These are phyloP conservation scores for Cutaneotrichosporon sp. DNA, from an alignment of 1,284 basidiomycete genomes.

Conservation along the genomic window DNA sequence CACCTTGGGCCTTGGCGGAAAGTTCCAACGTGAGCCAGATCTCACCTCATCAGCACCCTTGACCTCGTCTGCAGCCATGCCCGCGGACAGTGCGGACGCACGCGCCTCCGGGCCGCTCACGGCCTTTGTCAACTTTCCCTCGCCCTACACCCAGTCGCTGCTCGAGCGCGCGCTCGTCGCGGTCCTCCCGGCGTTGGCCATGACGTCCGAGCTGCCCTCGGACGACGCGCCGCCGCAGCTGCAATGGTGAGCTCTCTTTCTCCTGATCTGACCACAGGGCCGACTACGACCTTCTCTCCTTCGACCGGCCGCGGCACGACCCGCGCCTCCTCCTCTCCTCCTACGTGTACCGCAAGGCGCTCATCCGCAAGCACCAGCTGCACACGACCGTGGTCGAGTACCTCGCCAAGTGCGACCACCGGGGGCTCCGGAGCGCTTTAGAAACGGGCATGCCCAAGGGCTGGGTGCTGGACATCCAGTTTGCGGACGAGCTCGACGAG, in stretches of 20 bases:
- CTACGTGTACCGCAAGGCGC: slow-evolving; percentile 86
- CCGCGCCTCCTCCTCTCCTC: slow-evolving; percentile 69
- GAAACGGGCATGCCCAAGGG: slow-evolving; percentile 68
- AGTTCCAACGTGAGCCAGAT: no score
- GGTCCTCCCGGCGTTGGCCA: slow-evolving; percentile 37
- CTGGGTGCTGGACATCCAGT: slow-evolving; percentile 86
- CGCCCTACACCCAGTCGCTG: slow-evolving; percentile 72
- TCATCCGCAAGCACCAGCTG: slow-evolving; percentile 94
- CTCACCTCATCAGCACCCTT: neutral
- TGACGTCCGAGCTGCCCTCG: slow-evolving; percentile 34
- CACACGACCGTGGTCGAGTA: slow-evolving; percentile 75
- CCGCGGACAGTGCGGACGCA: neutral
- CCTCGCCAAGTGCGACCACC: slow-evolving; percentile 64
- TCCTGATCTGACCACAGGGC: slow-evolving; percentile 43
- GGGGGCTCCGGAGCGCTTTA: slow-evolving; percentile 24
- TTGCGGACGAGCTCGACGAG: slow-evolving; percentile 94
- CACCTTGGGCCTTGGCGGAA: no score
- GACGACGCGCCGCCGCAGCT: slow-evolving; percentile 44
- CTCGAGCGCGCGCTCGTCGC: slow-evolving; percentile 64
- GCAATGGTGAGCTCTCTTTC: slow-evolving; percentile 42
- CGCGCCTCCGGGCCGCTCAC: slow-evolving; percentile 33
- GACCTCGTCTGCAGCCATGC: no score
- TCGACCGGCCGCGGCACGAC: slow-evolving; percentile 62
- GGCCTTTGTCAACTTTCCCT: slow-evolving; percentile 72
- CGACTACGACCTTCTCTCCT: slow-evolving; percentile 76